These are phyloP conservation scores for Myxozyma lipomycoides DNA, from an alignment of 805 yeast species.

Conservation along the genomic window DNA sequence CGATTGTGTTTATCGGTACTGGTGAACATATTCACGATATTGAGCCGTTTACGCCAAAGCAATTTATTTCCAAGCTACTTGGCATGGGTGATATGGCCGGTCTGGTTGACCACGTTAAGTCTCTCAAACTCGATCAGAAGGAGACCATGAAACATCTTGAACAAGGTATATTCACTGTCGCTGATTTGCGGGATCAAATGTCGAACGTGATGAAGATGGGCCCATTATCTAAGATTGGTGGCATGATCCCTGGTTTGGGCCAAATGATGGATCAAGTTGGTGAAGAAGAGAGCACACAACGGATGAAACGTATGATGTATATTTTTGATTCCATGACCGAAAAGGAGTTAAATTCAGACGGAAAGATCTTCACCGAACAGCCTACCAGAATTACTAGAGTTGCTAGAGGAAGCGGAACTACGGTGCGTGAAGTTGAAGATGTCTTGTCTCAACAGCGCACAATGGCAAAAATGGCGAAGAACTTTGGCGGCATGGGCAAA, in stretches of 20 bases:
- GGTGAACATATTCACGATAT: constrained; percentile 95
- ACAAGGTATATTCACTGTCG: constrained; percentile 88
- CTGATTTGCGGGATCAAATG: constrained; percentile 93
- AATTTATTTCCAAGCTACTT: constrained; percentile 82
- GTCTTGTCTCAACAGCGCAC: constrained; percentile 84
- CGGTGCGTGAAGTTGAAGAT: constrained; percentile 89
- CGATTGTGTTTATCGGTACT: constrained; percentile 93
- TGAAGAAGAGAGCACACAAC: constrained; percentile 73
- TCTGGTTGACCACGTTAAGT: constrained; percentile 87
- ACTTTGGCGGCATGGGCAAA: constrained; percentile 53
- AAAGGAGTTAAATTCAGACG: constrained; percentile 86
- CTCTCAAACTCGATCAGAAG: constrained; percentile 81
- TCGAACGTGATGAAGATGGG: constrained; percentile 95
- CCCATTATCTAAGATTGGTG: constrained; percentile 86
- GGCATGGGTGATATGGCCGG: constrained; percentile 97
- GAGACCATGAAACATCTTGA: constrained; percentile 81
- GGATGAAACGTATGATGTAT: constrained; percentile 81
- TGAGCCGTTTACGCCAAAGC: constrained; percentile 84
- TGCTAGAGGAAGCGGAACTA: constrained; percentile 91
- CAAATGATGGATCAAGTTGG: constrained; percentile 77
- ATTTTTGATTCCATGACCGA: constrained; percentile 96
- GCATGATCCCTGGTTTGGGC: constrained; percentile 91
- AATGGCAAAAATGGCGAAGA: constrained; percentile 91
- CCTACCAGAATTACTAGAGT: constrained; percentile 86
- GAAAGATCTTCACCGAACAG: constrained; percentile 68